These are phyloP conservation scores for Coemansia sp. DNA, from an alignment of 192 early-diverging fungal species.

Conservation along the genomic window DNA sequence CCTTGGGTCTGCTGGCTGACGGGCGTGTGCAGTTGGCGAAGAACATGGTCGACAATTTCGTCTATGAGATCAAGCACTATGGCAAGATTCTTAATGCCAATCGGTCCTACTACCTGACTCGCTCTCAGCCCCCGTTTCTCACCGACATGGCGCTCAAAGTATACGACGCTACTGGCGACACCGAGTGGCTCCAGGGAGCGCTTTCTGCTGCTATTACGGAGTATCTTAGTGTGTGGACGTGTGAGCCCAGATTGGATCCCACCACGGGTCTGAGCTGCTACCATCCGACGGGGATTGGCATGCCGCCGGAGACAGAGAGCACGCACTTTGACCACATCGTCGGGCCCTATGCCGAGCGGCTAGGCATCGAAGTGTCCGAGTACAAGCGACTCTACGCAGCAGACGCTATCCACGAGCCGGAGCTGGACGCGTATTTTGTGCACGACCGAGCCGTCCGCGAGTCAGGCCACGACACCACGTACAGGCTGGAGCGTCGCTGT, in stretches of 20 bases:
- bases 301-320: slow-evolving; percentile 98
- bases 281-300: slow-evolving; percentile 87
- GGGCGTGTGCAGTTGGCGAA: slow-evolving; percentile 83
- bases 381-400: slow-evolving; percentile 76
- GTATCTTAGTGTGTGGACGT: slow-evolving; percentile 92
- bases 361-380: slow-evolving; percentile 68
- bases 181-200: slow-evolving; percentile 70
- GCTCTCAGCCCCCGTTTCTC: slow-evolving; percentile 98
- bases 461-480: slow-evolving; percentile 97
- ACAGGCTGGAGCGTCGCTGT: slow-evolving; percentile 88
- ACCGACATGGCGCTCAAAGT: slow-evolving; percentile 94
- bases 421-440: slow-evolving; percentile 93
- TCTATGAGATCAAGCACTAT: slow-evolving; percentile 96
- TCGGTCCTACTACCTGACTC: slow-evolving; percentile 93
- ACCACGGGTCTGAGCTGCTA: slow-evolving; percentile 81
- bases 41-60: slow-evolving; percentile 98
- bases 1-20: slow-evolving; percentile 86
- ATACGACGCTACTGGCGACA: slow-evolving; percentile 60
- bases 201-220: slow-evolving; percentile 87
- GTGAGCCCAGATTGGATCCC: slow-evolving; percentile 73
- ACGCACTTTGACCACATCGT: slow-evolving; percentile 88
- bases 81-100: slow-evolving; percentile 99
- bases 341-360: slow-evolving; percentile 72
- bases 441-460: slow-evolving; percentile 98
- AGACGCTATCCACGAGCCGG: slow-evolving; percentile 72